phyloP scores from a whole-genome alignment of 176 grass and related monocot genomes.

The Oropetium thomaeum region DNA sequence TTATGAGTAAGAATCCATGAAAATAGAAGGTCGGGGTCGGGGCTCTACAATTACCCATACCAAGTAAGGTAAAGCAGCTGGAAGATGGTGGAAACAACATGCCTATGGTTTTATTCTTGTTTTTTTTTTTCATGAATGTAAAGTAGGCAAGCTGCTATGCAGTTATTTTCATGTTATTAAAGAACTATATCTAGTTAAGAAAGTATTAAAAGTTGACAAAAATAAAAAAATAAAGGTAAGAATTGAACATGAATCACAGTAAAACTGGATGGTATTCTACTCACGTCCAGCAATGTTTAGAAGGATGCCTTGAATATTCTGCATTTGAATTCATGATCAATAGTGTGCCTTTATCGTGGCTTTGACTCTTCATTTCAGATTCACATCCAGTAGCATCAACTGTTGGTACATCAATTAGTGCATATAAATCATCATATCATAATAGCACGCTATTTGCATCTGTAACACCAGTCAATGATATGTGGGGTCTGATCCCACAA shows the following conservation, averaged over 20 bases:
- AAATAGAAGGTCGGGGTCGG: background rate
- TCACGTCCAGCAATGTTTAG: constrained; percentile 5
- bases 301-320: background rate
- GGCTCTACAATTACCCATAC: background rate
- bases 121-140: background rate
- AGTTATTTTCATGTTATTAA: constrained; percentile 2
- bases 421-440: background rate
- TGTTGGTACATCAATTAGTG: constrained; percentile 3
- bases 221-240: background rate
- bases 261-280: background rate
- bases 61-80: background rate
- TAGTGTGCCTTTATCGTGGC: background rate
- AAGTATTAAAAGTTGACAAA: background rate
- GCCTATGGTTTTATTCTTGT: background rate
- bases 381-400: background rate
- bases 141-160: background rate
- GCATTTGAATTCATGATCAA: background rate
- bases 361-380: background rate
- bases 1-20: background rate
- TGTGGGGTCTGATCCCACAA: too few species aligned
- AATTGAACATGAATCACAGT: background rate
- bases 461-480: too few species aligned
- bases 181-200: background rate
- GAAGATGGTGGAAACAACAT: background rate
- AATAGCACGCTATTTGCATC: too few species aligned